These are phyloP conservation scores for Cicer arietinum DNA, from an alignment of 306 rosid species.

Conservation along the genomic window DNA sequence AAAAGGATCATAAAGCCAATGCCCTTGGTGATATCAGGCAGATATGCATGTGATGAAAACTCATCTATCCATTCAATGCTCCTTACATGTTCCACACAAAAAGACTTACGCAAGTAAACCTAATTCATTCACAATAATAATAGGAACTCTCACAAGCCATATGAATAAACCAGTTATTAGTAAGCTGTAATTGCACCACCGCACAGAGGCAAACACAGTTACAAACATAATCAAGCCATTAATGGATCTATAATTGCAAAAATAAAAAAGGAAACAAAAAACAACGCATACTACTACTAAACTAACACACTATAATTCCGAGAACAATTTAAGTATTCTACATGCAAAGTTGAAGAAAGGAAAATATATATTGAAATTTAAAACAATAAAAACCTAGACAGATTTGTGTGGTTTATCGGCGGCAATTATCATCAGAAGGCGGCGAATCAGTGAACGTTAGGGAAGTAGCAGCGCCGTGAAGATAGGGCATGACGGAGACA, in stretches of 20 bases:
- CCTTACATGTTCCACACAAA: background rate
- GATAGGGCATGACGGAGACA: background rate
- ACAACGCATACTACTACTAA: background rate
- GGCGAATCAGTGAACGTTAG: background rate
- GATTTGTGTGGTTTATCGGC: background rate
- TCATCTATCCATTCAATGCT: constrained; percentile 8
- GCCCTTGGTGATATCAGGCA: background rate
- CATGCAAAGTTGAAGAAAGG: background rate
- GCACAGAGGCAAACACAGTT: constrained; percentile 3
- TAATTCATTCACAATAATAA: background rate
- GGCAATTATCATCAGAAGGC: background rate
- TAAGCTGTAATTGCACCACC: background rate
- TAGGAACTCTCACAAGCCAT: background rate
- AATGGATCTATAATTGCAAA: background rate
- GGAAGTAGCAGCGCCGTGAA: background rate
- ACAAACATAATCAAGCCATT: background rate
- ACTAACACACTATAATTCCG: background rate
- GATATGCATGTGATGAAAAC: constrained; percentile 11
- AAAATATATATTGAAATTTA: constrained; percentile 3
- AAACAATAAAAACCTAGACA: constrained; percentile 26
- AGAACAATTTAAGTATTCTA: background rate
- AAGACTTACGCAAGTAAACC: background rate
- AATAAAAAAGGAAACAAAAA: too few relatives aligned
- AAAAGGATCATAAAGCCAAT: background rate
- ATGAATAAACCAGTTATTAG: background rate